Conservation (phyloP, 2,329 filamentous ascomycete genomes). For the Cryphonectria parasitica region DNA sequence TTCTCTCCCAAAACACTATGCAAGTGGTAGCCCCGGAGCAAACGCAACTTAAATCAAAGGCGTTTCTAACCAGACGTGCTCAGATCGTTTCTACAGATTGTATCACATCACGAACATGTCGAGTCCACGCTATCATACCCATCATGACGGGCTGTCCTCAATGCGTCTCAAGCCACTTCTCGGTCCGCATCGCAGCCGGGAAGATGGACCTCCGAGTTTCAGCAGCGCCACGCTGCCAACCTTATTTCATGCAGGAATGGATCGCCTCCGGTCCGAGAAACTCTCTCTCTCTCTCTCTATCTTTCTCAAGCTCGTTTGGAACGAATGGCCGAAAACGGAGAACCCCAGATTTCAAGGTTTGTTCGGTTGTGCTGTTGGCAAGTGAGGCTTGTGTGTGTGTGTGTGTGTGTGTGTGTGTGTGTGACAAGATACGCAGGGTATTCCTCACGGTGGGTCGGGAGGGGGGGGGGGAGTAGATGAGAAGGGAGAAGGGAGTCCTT, state of each 20-base stretch:
- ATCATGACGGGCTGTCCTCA: background rate
- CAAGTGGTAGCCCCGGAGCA: background rate
- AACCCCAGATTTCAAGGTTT: background rate
- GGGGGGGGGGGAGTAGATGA: background rate
- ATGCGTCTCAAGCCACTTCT: background rate
- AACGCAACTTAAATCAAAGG: background rate
- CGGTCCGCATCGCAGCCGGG: slow-evolving; percentile 16
- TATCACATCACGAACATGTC: background rate
- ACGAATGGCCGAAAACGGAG: background rate
- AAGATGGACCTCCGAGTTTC: slow-evolving; percentile 24
- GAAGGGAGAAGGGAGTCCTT: background rate
- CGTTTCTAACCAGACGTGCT: background rate
- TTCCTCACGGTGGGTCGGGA: background rate
- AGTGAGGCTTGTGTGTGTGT: background rate
- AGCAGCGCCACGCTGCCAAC: slow-evolving; percentile 9
- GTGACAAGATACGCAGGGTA: too few relatives aligned
- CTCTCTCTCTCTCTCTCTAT: background rate
- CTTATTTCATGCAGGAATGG: slow-evolving; percentile 11
- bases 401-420: background rate
- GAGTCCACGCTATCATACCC: background rate
- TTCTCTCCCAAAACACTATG: background rate
- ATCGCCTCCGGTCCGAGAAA: background rate
- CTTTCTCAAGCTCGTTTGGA: background rate
- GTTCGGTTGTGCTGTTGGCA: background rate
- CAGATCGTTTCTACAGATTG: background rate